These are phyloP conservation scores for Trichoderma hamatum DNA, from an alignment of 2,329 filamentous ascomycete species.

Conservation along the genomic window DNA sequence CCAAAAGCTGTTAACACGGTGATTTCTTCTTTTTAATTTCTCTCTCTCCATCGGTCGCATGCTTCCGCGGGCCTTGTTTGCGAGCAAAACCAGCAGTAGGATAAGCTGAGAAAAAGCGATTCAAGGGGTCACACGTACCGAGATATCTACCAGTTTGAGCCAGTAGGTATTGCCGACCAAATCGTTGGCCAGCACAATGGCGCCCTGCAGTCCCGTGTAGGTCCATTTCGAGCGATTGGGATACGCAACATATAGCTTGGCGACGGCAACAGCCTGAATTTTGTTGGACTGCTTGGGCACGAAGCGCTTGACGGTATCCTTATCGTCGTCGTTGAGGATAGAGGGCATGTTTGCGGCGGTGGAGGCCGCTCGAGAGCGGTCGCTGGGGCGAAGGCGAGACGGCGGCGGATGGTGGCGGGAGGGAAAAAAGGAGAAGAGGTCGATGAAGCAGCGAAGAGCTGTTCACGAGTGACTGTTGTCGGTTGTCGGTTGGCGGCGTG, in stretches of 20 bases:
- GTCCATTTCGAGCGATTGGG: conserved; percentile 87
- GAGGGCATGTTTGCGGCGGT: conserved; percentile 54
- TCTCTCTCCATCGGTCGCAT: background rate
- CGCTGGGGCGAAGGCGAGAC: background rate
- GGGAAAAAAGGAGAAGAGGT: background rate
- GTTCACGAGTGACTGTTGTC: conserved; percentile 17
- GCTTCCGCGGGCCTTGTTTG: background rate
- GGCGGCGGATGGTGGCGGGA: background rate
- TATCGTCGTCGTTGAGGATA: conserved; percentile 87
- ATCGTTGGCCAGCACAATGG: conserved; percentile 88
- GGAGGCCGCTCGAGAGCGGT: conserved; percentile 14
- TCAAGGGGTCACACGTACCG: conserved; percentile 55
- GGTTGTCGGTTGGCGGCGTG: conserved; percentile 19
- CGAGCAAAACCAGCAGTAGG: background rate
- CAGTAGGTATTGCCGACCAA: conserved; percentile 94
- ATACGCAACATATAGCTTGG: conserved; percentile 89
- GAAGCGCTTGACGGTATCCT: conserved; percentile 91
- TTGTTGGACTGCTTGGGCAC: conserved; percentile 96
- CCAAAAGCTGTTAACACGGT: conserved; percentile 15
- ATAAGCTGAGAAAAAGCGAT: conserved; percentile 25
- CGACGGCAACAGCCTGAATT: conserved; percentile 93
- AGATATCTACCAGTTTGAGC: conserved; percentile 96
- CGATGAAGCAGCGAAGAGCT: background rate
- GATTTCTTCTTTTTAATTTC: background rate
- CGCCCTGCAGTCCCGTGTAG: conserved; percentile 91